Evolutionary conservation across 2,329 filamentous ascomycete species (phyloP).

Genomic region (Fusarium sp.): DNA sequence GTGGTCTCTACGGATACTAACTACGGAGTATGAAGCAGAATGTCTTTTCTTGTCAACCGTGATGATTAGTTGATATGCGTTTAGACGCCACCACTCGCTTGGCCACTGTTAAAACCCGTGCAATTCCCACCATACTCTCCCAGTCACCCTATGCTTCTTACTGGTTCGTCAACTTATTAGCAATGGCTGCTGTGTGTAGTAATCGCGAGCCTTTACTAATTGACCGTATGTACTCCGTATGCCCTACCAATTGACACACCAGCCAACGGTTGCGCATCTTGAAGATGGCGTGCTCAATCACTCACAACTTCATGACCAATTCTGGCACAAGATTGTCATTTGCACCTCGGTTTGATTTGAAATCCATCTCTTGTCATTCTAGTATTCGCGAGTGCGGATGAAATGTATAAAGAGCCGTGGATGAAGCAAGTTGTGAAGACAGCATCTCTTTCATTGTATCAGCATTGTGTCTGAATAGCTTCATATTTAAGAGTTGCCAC

Average conservation of each 20-base stretch:
- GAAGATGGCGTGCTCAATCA: conserved; percentile 46
- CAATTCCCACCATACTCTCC: conserved; percentile 21
- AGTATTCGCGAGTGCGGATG: conserved; percentile 5
- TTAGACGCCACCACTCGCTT: background rate
- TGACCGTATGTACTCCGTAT: conserved; percentile 34
- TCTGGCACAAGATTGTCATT: conserved; percentile 33
- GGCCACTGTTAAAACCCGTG: conserved; percentile 10
- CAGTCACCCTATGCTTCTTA: background rate
- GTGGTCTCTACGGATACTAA: background rate
- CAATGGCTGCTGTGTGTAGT: conserved; percentile 33
- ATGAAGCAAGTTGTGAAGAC: conserved; percentile 11
- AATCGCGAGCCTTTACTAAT: conserved; percentile 47
- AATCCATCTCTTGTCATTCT: conserved; percentile 40
- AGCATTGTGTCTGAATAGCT: background rate
- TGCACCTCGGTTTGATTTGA: conserved; percentile 46
- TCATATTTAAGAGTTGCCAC: background rate
- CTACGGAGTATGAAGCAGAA: background rate
- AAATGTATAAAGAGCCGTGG: conserved; percentile 37
- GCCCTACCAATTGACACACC: conserved; percentile 40
- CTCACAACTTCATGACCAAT: conserved; percentile 34
- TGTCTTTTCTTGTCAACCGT: background rate
- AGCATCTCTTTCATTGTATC: conserved; percentile 8
- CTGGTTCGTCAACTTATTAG: background rate
- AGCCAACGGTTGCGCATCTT: conserved; percentile 39
- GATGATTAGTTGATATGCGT: background rate